These are phyloP conservation scores for Trametes elegans DNA, from an alignment of 768 basidiomycete species.

Conservation along the genomic window DNA sequence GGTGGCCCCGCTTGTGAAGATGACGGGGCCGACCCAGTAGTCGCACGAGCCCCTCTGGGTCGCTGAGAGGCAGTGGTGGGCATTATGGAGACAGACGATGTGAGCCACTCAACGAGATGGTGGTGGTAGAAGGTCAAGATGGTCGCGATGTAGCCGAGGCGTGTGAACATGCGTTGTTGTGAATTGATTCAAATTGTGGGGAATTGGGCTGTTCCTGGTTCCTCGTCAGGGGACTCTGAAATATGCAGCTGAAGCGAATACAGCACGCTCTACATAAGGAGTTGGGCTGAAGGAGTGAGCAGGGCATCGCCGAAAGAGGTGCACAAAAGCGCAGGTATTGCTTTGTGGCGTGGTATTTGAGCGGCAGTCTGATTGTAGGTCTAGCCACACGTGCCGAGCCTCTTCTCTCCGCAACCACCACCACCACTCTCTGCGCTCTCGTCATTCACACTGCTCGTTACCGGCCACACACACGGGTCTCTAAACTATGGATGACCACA, in stretches of 20 bases:
- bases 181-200: no score
- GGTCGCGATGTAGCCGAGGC: no score
- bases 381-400: constrained; percentile 6
- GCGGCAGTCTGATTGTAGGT: not conserved
- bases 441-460: not conserved
- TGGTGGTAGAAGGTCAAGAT: no score
- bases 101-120: no score
- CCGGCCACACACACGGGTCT: not conserved
- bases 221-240: no score
- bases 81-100: no score
- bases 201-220: no score
- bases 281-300: not conserved
- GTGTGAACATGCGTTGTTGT: not conserved
- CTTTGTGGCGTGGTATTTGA: constrained; percentile 11
- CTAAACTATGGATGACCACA: not conserved
- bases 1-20: no score
- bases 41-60: no score
- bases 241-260: no score
- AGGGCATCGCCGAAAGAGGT: not conserved
- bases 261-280: not conserved
- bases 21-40: no score
- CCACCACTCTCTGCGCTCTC: not conserved
- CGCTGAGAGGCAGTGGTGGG: no score
- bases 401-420: constrained; percentile 13
- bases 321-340: not conserved